Conservation (phyloP, 148 eudicot genomes). For the Agrostemma githago region DNA sequence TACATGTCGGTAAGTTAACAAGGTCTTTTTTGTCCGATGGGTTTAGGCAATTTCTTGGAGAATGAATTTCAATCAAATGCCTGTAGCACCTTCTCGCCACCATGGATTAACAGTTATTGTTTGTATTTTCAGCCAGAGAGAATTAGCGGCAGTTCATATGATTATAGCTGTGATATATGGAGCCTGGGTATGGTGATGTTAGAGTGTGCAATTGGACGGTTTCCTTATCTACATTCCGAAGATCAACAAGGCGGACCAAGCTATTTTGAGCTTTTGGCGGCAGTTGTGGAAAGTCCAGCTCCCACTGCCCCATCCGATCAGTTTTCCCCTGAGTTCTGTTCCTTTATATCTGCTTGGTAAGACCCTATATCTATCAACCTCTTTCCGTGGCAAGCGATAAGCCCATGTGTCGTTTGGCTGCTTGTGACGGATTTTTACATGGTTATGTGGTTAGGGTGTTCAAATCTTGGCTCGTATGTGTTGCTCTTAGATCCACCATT, state of each 20-base stretch:
- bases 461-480: neutral
- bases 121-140: conserved; percentile 71
- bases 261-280: conserved; percentile 88
- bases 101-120: conserved; percentile 2
- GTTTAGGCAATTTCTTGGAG: neutral
- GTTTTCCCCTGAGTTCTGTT: conserved; percentile 96
- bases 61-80: too few relatives aligned
- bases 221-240: conserved; percentile 82
- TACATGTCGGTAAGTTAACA: conserved; percentile 85
- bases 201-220: conserved; percentile 97
- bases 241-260: conserved; percentile 71
- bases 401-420: neutral
- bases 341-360: conserved; percentile 90
- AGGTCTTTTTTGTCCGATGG: neutral
- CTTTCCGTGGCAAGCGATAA: conserved; percentile 1
- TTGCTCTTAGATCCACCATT: neutral
- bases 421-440: neutral
- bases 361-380: neutral
- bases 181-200: conserved; percentile 91
- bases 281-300: conserved; percentile 77
- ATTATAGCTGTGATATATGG: conserved; percentile 94
- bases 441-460: neutral
- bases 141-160: conserved; percentile 87
- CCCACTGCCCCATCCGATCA: conserved; percentile 95
- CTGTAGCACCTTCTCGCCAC: too few relatives aligned